phyloP scores from a whole-genome alignment of 2,329 filamentous ascomycete genomes.

The Trichoderma sp. region DNA sequence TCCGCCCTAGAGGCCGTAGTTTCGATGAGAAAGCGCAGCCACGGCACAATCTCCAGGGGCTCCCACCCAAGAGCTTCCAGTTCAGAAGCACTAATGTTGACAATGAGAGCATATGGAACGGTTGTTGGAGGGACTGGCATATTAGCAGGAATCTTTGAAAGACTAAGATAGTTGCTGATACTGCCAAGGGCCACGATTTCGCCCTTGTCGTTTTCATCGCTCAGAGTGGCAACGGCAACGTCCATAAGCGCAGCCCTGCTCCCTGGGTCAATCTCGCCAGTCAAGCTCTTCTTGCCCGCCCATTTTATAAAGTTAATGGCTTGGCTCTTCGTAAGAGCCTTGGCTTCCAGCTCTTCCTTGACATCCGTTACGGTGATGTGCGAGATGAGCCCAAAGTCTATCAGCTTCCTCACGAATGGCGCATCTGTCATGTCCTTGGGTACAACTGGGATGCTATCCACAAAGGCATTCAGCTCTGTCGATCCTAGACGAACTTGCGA shows the following conservation, averaged over 20 bases:
- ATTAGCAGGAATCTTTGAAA: conserved; percentile 75
- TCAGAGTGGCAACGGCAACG: conserved; percentile 72
- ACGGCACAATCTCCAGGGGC: conserved; percentile 78
- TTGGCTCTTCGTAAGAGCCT: conserved; percentile 76
- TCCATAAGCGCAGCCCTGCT: conserved; percentile 71
- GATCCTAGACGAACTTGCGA: conserved; percentile 75
- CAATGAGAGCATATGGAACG: conserved; percentile 81
- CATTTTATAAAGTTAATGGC: conserved; percentile 81
- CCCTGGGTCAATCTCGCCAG: conserved; percentile 67
- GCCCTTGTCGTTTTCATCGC: conserved; percentile 59
- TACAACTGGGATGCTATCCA: conserved; percentile 84
- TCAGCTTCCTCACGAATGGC: conserved; percentile 76
- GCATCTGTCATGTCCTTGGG: conserved; percentile 71
- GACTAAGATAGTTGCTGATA: conserved; percentile 72
- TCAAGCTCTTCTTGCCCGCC: conserved; percentile 69
- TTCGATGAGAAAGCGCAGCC: conserved; percentile 79
- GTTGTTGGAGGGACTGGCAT: conserved; percentile 79
- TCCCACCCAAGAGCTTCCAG: conserved; percentile 83
- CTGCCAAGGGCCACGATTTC: conserved; percentile 74
- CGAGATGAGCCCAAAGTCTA: conserved; percentile 81
- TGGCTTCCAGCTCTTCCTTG: conserved; percentile 75
- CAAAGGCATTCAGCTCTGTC: conserved; percentile 66
- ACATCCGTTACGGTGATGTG: conserved; percentile 87
- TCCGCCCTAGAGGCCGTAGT: conserved; percentile 58
- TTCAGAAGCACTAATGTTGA: conserved; percentile 62